Evolutionary conservation across 31 red algal species (phyloP).

Genomic region (Porphyra umbilicalis): DNA sequence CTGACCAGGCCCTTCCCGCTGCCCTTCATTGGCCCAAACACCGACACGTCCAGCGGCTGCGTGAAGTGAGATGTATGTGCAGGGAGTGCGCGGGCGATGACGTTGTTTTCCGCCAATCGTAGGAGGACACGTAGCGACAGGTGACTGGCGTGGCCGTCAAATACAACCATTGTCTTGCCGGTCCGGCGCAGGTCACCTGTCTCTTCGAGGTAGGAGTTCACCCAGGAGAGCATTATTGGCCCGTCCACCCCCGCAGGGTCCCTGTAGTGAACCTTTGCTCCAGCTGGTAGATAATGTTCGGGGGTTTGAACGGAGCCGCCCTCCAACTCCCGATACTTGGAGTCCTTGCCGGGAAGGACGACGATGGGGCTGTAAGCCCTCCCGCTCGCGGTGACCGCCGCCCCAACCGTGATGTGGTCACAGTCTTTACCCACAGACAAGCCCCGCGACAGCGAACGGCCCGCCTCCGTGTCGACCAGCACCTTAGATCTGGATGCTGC

Average conservation of each 20-base stretch:
- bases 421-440: not conserved
- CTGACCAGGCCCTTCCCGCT: not conserved
- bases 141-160: conserved; percentile 25
- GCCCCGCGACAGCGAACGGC: not conserved
- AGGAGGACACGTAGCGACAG: conserved; percentile 17
- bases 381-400: conserved; percentile 6
- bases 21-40: conserved; percentile 23
- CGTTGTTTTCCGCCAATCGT: conserved; percentile 18
- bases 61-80: conserved; percentile 37
- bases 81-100: conserved; percentile 19
- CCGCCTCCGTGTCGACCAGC: not conserved
- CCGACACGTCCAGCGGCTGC: conserved; percentile 26
- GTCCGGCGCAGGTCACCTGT: not conserved
- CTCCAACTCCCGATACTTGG: conserved; percentile 3
- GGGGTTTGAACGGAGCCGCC: not conserved
- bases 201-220: conserved; percentile 6
- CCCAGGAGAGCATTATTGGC: conserved; percentile 17
- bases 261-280: not conserved
- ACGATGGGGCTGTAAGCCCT: conserved; percentile 23
- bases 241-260: conserved; percentile 24
- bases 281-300: conserved; percentile 1
- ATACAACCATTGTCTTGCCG: conserved; percentile 20
- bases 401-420: conserved; percentile 1
- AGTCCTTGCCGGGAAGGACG: conserved; percentile 15
- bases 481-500: not conserved